Conservation (phyloP, 257 asterid genomes). For the Solanum ossicruentum region DNA sequence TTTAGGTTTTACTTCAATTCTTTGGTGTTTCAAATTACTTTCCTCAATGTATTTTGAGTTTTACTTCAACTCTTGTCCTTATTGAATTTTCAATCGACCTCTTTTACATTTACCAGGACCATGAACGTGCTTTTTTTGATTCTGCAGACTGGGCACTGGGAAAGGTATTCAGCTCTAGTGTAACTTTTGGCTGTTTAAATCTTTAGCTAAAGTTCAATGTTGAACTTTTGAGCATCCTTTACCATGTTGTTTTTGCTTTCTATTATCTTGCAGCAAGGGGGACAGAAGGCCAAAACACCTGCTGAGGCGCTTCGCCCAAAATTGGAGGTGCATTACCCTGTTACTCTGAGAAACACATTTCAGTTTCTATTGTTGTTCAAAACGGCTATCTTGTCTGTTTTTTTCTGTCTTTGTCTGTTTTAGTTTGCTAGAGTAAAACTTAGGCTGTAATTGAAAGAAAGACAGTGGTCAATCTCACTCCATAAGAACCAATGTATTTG, state of each 20-base stretch:
- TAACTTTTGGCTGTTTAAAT: background rate
- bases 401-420: background rate
- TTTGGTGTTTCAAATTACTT: background rate
- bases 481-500: background rate
- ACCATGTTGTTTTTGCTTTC: background rate
- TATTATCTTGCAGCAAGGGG: constrained; percentile 28
- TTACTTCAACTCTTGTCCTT: background rate
- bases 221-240: background rate
- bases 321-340: constrained; percentile 35
- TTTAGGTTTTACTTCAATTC: background rate
- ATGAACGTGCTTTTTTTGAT: constrained; percentile 80
- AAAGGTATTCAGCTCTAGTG: constrained; percentile 26
- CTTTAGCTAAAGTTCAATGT: background rate
- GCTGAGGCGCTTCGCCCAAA: constrained; percentile 73
- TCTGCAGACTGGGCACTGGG: constrained; percentile 93
- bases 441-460: background rate
- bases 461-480: background rate
- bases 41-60: background rate
- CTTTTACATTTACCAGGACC: constrained; percentile 29
- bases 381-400: background rate
- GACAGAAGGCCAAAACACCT: constrained; percentile 65
- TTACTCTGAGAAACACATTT: background rate
- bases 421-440: background rate
- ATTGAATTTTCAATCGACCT: background rate
- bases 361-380: background rate